Evolutionary conservation across 768 basidiomycete species (phyloP).

Genomic region (Kwoniella dendrophila): DNA sequence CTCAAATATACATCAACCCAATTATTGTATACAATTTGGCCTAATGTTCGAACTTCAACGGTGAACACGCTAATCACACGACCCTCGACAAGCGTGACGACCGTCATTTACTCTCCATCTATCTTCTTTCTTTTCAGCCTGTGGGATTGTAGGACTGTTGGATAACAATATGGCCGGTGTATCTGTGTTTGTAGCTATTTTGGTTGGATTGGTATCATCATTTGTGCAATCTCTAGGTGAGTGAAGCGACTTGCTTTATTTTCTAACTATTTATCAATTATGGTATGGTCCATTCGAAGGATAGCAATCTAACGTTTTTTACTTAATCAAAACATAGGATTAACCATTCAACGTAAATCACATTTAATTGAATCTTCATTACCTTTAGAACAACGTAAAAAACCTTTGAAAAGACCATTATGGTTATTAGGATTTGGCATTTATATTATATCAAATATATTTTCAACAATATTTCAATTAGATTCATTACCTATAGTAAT

Average conservation of each 20-base stretch:
- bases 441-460: conserved; percentile 83
- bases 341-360: conserved; percentile 91
- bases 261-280: neutral
- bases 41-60: too few species aligned
- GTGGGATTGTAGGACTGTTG: too few species aligned
- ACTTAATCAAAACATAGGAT: conserved; percentile 57
- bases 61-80: too few species aligned
- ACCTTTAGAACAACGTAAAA: conserved; percentile 66
- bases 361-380: conserved; percentile 79
- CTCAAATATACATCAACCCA: too few species aligned
- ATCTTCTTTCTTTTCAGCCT: too few species aligned
- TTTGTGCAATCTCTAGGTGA: conserved; percentile 80
- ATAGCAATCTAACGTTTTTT: neutral
- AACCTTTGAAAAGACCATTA: conserved; percentile 77
- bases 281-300: neutral
- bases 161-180: conserved; percentile 43
- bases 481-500: conserved; percentile 92
- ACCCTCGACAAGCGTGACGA: too few species aligned
- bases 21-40: too few species aligned
- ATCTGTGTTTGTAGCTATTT: conserved; percentile 52
- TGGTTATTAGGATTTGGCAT: conserved; percentile 86
- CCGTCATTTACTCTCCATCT: too few species aligned
- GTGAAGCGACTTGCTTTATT: conserved; percentile 10
- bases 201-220: conserved; percentile 74
- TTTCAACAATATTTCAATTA: conserved; percentile 88